Conservation (phyloP, 208 protist species). For the Leishmania guyanensis region DNA sequence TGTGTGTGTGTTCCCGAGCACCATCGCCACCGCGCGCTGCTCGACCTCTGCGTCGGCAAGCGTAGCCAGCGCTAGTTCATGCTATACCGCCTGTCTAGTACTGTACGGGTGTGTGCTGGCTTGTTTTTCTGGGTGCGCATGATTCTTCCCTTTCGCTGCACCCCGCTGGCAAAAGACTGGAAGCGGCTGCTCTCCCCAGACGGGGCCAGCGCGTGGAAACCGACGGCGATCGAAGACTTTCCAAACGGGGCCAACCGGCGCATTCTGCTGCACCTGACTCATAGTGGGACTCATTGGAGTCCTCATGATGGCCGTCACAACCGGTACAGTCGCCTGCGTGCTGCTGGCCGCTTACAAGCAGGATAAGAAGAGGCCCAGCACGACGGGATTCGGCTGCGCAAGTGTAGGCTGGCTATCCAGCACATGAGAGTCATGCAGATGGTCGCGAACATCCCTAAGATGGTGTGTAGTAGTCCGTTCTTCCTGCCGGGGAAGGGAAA, state of each 20-base stretch:
- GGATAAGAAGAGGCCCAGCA: constrained; percentile 31
- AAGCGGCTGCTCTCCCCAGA: constrained; percentile 14
- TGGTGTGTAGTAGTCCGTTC: constrained; percentile 18
- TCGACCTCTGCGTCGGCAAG: constrained; percentile 80
- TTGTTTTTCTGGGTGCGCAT: constrained; percentile 28
- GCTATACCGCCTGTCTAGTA: constrained; percentile 51
- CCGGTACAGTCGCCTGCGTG: constrained; percentile 33
- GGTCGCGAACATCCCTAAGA: constrained; percentile 9
- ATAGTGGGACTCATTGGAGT: constrained; percentile 31
- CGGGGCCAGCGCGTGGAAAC: constrained; percentile 9
- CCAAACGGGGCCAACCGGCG: constrained; percentile 22
- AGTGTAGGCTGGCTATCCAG: neutral
- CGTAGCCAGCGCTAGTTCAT: constrained; percentile 81
- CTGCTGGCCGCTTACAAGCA: constrained; percentile 32
- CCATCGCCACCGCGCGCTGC: constrained; percentile 83
- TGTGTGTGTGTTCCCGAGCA: constrained; percentile 79
- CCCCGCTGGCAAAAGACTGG: constrained; percentile 33
- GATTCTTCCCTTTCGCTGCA: constrained; percentile 26
- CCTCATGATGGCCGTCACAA: constrained; percentile 24
- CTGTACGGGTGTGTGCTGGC: constrained; percentile 30
- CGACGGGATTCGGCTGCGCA: constrained; percentile 13
- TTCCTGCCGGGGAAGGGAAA: neutral
- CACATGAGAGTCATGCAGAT: constrained; percentile 12
- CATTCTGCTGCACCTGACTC: constrained; percentile 19
- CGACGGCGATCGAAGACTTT: constrained; percentile 18